Conservation (phyloP, 805 yeast species). For the Metschnikowia lachancei region DNA sequence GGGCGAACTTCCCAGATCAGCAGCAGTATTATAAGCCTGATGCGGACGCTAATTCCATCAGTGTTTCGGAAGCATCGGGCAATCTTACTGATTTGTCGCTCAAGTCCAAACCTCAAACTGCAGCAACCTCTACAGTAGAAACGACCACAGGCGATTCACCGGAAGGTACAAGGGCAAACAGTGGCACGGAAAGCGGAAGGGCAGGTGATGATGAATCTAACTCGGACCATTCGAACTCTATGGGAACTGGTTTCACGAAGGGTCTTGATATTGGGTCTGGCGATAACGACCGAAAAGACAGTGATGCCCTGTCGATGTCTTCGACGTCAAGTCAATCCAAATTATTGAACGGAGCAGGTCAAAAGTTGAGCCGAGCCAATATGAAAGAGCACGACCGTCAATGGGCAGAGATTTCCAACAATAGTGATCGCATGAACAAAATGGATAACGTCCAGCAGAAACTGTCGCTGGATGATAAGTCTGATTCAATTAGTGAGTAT, state of each 20-base stretch:
- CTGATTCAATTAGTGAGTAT: conserved; percentile 3
- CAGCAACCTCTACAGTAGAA: conserved; percentile 10
- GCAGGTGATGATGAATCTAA: conserved; percentile 11
- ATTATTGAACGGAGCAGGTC: conserved; percentile 8
- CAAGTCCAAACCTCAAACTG: conserved; percentile 13
- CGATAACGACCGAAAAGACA: conserved; percentile 1
- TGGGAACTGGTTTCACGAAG: conserved; percentile 1
- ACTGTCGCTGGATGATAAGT: conserved; percentile 8
- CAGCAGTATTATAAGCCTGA: conserved; percentile 15
- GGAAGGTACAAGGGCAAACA: conserved; percentile 5
- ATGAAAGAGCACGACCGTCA: conserved; percentile 22
- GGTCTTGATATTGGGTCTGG: not conserved
- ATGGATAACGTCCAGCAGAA: not conserved
- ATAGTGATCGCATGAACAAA: conserved; percentile 1
- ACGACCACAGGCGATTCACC: conserved; percentile 14
- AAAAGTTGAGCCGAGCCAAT: conserved; percentile 18
- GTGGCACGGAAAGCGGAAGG: conserved; percentile 11
- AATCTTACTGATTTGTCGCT: conserved; percentile 18
- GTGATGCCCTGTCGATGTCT: conserved; percentile 7
- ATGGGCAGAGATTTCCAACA: conserved; percentile 13
- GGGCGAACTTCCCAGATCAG: conserved; percentile 7
- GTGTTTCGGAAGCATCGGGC: conserved; percentile 15
- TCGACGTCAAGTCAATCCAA: conserved; percentile 1
- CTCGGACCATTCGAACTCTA: conserved; percentile 12
- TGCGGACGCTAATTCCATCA: conserved; percentile 9